Conservation (phyloP, 495 filamentous ascomycete genomes). For the Penicillium psychrofluorescens region DNA sequence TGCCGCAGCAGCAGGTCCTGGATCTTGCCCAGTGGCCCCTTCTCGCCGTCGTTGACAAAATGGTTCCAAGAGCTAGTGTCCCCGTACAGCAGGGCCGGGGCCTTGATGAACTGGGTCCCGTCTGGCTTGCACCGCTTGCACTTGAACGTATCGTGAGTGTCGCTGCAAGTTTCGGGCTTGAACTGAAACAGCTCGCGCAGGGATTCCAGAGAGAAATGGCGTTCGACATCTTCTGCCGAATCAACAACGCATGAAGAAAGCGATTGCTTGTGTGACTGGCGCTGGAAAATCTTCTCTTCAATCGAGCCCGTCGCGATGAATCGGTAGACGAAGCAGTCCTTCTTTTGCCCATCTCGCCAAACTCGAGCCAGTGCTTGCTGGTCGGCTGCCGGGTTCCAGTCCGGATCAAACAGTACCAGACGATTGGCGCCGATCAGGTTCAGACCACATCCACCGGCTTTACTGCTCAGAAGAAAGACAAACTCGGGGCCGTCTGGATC, state of each 20-base stretch:
- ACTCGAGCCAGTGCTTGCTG: conserved; percentile 96
- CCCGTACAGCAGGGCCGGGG: conserved; percentile 89
- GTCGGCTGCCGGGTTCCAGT: conserved; percentile 99
- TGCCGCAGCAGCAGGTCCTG: conserved; percentile 90
- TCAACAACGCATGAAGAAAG: conserved; percentile 97
- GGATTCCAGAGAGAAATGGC: conserved; percentile 87
- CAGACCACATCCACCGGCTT: conserved; percentile 93
- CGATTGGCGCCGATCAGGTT: conserved; percentile 97
- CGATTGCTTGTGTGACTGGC: conserved; percentile 96
- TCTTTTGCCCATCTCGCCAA: conserved; percentile 98
- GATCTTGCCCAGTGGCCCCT: conserved; percentile 64
- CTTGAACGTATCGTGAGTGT: conserved; percentile 98
- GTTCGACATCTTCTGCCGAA: conserved; percentile 90
- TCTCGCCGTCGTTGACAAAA: conserved; percentile 70
- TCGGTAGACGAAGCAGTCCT: conserved; percentile 98
- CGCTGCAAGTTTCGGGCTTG: conserved; percentile 71
- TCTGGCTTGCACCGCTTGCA: conserved; percentile 91
- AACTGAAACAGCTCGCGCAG: conserved; percentile 92
- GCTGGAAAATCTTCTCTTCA: conserved; percentile 99
- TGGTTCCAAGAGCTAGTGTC: conserved; percentile 99
- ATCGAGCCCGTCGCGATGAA: conserved; percentile 98
- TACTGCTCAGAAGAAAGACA: conserved; percentile 90
- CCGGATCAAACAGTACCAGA: conserved; percentile 93
- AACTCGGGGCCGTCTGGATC: conserved; percentile 87
- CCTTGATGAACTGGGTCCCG: conserved; percentile 79